These are phyloP conservation scores for Barnettozyma wickerhamii DNA, from an alignment of 805 yeast genomes.

Conservation along the genomic window DNA sequence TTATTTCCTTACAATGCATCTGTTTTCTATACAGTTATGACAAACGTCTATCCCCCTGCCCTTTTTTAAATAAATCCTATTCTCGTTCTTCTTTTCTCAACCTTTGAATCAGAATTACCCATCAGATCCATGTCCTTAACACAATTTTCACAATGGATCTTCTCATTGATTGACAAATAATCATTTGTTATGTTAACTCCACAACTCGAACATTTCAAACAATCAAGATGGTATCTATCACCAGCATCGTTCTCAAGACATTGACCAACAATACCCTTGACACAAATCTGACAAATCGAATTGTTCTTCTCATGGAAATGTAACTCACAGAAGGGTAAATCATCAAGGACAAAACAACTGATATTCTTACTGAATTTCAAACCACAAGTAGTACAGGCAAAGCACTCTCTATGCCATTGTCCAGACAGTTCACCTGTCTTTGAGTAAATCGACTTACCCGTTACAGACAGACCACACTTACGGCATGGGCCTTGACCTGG, in stretches of 20 bases:
- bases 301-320: conserved; percentile 76
- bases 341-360: conserved; percentile 72
- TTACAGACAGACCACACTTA: conserved; percentile 54
- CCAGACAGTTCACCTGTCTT: conserved; percentile 79
- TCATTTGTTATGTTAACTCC: conserved; percentile 44
- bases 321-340: conserved; percentile 74
- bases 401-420: conserved; percentile 91
- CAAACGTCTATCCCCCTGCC: too few relatives aligned
- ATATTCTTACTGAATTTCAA: conserved; percentile 52
- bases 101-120: conserved; percentile 4
- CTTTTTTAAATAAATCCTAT: conserved; percentile 17
- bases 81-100: conserved; percentile 27
- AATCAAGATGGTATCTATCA: conserved; percentile 70
- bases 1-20: too few relatives aligned
- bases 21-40: not conserved
- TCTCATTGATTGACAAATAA: conserved; percentile 46
- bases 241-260: conserved; percentile 74
- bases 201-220: conserved; percentile 70
- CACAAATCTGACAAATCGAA: conserved; percentile 70
- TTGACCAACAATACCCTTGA: conserved; percentile 79
- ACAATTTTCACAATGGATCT: conserved; percentile 46
- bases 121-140: conserved; percentile 11
- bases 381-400: conserved; percentile 65
- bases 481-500: conserved; percentile 85
- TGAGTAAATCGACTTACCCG: conserved; percentile 71